Evolutionary conservation across 768 basidiomycete species (phyloP), one percentile per base, ranked within the genome.

Genomic region (Pulveroboletus sp.): DNA sequence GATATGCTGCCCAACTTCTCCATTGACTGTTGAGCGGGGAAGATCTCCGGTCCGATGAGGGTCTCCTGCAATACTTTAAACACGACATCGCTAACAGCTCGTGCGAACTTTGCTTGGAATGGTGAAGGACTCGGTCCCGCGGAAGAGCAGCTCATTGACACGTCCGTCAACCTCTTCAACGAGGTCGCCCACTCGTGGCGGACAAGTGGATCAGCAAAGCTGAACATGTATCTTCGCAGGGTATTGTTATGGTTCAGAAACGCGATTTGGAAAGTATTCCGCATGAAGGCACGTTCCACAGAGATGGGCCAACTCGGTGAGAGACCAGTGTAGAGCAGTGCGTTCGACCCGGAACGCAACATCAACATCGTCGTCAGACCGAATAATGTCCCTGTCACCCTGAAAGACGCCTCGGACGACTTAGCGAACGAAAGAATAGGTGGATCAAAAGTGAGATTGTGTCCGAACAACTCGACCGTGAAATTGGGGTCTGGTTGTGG

Each of bases 251-350:
- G 81, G 57, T 83, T 83, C 35, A 75, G 55, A 71, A 98, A 97
- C 2, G 92, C 85, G 31, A 97, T 70, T 66, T 96, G 91, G 77
- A 98, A 94, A 0, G 94, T 96, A 64, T 97, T 89, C 51, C 85
- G 82, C 95, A 97, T 97, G 72, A 97, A 97, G 0, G 91, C 85
- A 17, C 93, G 85, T 63, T 95, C 93, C 52, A 95, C 83, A 18
- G 79, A 75, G 59, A 98, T 74, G 6, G 83, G 75, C 57, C 80
- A 85, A 64, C 85, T 91, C 47, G 87, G 73, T 14, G 93, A 88
- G 30, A 98, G 73, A 27, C 89, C 87, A 2, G 83, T 72, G 65
- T 97, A 98, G 48, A 81, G 75, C 39, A 86, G 76, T 3, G 94
- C 91, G 66, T 92, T 92, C 18, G 81, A 75, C 1, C 96, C 93